These are phyloP conservation scores for Exophiala spinifera DNA, from an alignment of 2,329 filamentous ascomycete genomes.

Conservation along the genomic window DNA sequence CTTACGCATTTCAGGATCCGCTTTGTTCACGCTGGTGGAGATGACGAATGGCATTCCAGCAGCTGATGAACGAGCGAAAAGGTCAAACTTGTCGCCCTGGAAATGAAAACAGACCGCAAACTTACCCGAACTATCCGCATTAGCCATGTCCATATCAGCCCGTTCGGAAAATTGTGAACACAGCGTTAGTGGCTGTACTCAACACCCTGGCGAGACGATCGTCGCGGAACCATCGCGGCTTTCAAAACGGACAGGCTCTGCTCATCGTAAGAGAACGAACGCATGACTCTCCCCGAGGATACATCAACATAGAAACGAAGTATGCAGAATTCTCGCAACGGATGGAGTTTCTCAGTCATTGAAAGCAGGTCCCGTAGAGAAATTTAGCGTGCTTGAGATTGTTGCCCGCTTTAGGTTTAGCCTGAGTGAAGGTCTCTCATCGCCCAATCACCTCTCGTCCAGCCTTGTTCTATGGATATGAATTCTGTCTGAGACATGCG, in stretches of 20 bases:
- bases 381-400: background rate
- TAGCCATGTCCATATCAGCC: background rate
- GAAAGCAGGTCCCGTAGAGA: background rate
- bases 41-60: constrained; percentile 34
- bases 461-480: too few relatives aligned
- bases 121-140: background rate
- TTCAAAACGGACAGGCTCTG: background rate
- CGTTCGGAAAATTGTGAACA: background rate
- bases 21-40: constrained; percentile 31
- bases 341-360: background rate
- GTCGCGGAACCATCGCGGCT: background rate
- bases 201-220: background rate
- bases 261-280: background rate
- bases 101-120: background rate
- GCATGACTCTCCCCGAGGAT: too few relatives aligned
- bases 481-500: too few relatives aligned
- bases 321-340: too few relatives aligned
- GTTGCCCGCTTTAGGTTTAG: too few relatives aligned
- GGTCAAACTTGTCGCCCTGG: background rate
- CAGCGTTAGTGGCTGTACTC: too few relatives aligned
- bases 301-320: too few relatives aligned
- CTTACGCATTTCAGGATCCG: constrained; percentile 35
- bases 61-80: background rate
- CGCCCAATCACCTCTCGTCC: too few relatives aligned
- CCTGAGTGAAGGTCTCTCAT: too few relatives aligned